Evolutionary conservation across 2,329 filamentous ascomycete genomes (phyloP).

Genomic region (Fusarium nelsonii): DNA sequence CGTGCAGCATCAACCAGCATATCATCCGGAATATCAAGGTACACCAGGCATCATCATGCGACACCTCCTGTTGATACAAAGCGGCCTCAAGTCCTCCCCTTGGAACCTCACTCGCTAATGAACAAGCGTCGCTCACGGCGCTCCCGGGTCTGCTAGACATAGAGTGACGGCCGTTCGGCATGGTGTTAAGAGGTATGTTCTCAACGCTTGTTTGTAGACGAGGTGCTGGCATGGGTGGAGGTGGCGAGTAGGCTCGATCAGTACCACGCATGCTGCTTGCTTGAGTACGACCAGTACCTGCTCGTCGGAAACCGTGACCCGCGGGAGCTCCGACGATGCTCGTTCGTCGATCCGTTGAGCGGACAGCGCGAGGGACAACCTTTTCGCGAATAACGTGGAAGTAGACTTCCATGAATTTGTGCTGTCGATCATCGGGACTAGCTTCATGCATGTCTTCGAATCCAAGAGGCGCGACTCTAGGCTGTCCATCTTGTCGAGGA

Average conservation of each 20-base stretch:
- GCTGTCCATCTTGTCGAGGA: slow-evolving; percentile 13
- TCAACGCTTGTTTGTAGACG: slow-evolving; percentile 24
- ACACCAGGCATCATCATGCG: slow-evolving; percentile 64
- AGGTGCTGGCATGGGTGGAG: slow-evolving; percentile 22
- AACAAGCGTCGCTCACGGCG: slow-evolving; percentile 28
- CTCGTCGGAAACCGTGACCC: slow-evolving; percentile 39
- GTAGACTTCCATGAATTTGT: slow-evolving; percentile 65
- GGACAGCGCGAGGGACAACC: slow-evolving; percentile 55
- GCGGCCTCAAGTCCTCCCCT: slow-evolving; percentile 15
- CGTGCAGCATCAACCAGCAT: slow-evolving; percentile 69
- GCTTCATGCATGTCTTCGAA: slow-evolving; percentile 63
- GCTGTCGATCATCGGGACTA: slow-evolving; percentile 62
- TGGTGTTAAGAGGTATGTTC: slow-evolving; percentile 21
- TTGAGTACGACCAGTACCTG: slow-evolving; percentile 41
- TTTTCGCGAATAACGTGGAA: slow-evolving; percentile 59
- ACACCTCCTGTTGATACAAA: slow-evolving; percentile 45
- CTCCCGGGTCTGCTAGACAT: slow-evolving; percentile 29
- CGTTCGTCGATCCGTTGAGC: slow-evolving; percentile 46
- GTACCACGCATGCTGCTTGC: slow-evolving; percentile 41
- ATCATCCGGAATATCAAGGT: slow-evolving; percentile 68
- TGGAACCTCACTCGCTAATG: slow-evolving; percentile 17
- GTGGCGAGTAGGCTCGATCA: slow-evolving; percentile 23
- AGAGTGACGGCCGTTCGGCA: slow-evolving; percentile 19
- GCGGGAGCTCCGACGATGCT: slow-evolving; percentile 45
- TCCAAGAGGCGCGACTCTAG: slow-evolving; percentile 35